A percentile compares a stretch with the other conserved stretches of the same genome.
These are phyloP conservation scores for Starmera dryadoides DNA, from an alignment of 805 yeast genomes.

Conservation along the genomic window DNA sequence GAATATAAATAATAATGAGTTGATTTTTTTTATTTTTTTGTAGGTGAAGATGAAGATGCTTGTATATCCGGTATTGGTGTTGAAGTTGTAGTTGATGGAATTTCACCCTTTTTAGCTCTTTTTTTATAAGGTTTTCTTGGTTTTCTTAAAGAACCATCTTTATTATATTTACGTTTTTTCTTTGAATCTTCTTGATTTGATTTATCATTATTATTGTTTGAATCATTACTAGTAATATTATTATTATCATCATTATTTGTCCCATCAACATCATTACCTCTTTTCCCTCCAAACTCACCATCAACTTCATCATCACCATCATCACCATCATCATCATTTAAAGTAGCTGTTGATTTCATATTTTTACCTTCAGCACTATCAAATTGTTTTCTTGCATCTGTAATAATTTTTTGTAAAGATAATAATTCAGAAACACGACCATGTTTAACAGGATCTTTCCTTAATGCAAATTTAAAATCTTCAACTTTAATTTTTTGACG, in stretches of 20 bases:
- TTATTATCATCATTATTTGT: constrained; percentile 1
- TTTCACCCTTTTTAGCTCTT: constrained; percentile 22
- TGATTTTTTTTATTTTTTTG: neutral
- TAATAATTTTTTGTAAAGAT: constrained; percentile 50
- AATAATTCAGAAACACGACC: constrained; percentile 65
- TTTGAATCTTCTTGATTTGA: constrained; percentile 1
- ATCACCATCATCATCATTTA: constrained; percentile 21
- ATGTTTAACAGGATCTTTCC: constrained; percentile 58
- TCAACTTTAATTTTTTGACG: constrained; percentile 63
- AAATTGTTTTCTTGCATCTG: constrained; percentile 60
- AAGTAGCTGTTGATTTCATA: constrained; percentile 19
- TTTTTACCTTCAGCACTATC: constrained; percentile 51
- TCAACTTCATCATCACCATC: constrained; percentile 10
- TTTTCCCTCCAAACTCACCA: constrained; percentile 14
- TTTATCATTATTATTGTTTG: constrained; percentile 10
- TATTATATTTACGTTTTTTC: constrained; percentile 22
- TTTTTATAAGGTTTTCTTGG: constrained; percentile 26
- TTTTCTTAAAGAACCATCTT: constrained; percentile 16
- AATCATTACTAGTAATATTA: constrained; percentile 1
- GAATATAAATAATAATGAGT: no score
- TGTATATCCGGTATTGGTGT: neutral
- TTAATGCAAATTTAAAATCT: constrained; percentile 62
- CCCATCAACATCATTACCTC: neutral
- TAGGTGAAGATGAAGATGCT: neutral
- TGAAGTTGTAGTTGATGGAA: neutral